phyloP scores from a whole-genome alignment of 73 alveolate genomes.

The Paramecium pentaurelia region DNA sequence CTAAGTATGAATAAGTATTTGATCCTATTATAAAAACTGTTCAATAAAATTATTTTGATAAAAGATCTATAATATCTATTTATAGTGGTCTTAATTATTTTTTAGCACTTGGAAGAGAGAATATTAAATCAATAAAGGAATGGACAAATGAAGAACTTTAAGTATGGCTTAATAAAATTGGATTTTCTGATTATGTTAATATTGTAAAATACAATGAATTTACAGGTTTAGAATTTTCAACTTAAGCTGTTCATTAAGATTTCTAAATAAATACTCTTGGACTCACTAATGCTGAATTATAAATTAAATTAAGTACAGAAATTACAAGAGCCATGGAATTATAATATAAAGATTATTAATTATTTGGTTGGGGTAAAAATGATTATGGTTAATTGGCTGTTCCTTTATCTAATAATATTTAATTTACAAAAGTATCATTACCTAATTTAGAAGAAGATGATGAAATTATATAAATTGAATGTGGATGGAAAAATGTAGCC shows the following conservation, averaged over 20 bases:
- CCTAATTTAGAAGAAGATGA: not conserved
- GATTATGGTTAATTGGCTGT: constrained; percentile 4
- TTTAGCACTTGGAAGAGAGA: constrained; percentile 23
- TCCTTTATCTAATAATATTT: not conserved
- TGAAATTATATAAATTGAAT: not conserved
- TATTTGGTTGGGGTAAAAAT: constrained; percentile 37
- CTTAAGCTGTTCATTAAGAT: not conserved
- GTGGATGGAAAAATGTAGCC: constrained; percentile 28
- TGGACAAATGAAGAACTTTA: constrained; percentile 10
- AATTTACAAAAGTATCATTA: not conserved
- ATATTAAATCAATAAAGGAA: not conserved
- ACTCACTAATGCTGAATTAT: not conserved
- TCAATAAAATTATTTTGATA: not conserved
- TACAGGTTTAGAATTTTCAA: not conserved
- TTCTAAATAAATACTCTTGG: not conserved
- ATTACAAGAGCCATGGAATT: not conserved
- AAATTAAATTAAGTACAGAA: not conserved
- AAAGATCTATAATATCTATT: not conserved
- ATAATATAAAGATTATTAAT: not conserved
- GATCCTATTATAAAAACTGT: not conserved
- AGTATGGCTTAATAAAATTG: not conserved
- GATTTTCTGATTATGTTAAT: constrained; percentile 23
- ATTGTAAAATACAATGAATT: constrained; percentile 27
- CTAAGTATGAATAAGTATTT: not conserved
- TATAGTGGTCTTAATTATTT: not conserved